Base-by-base conservation (phyloP, 2,329 filamentous ascomycete genomes). In the Ophiocordyceps australis region DNA sequence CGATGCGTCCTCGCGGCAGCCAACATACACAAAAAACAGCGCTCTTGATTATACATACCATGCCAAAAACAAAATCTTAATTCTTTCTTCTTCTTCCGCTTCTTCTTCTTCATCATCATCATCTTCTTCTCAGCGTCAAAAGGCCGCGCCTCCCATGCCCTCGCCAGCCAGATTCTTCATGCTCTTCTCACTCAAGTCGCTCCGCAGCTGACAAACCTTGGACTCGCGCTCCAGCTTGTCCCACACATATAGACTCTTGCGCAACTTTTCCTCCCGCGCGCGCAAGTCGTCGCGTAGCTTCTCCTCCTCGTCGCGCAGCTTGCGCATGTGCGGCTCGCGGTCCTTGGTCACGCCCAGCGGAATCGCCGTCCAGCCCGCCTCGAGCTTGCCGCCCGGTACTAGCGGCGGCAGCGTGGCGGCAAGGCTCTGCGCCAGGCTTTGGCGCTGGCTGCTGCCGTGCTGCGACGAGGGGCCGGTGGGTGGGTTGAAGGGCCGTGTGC, bases 251-350 rank as follows among this genome's bases (percentile, higher is more conserved):
- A 72, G 45, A 28, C 53, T 62, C 43, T 57, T 60, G 17, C 64
- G 52, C 20, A 70, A 43, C 32, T 57, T 57, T 22, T 70, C 66
- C 37, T 70, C 58, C 39, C 64, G 66, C 14, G 36, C 38, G 13
- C 57, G 52, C 17, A 66, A 44, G 27, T 71, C 65, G 22, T 62
- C 55, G 2, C 66, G 54, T 19, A 68, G 37, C 32, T 58, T 59
- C 40, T 70, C 65, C 38, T 70, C 66, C 23, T 72, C 66, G 20
- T 69, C 65, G 30, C 54, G 55, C 9, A 70, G 50, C 30, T 62
- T 62, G 18, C 54, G 50, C 35, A 56, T 59, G 40, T 67, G 62
- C n/a, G 54, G 42, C 32, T 67, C 62, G 11, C 67, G 45, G 22
- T 71, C 65, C 9, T 58, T 56, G 17, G 57, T 52, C 14, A 69